phyloP scores from a whole-genome alignment of 257 asterid genomes.

The Thymus quinquecostatus region DNA sequence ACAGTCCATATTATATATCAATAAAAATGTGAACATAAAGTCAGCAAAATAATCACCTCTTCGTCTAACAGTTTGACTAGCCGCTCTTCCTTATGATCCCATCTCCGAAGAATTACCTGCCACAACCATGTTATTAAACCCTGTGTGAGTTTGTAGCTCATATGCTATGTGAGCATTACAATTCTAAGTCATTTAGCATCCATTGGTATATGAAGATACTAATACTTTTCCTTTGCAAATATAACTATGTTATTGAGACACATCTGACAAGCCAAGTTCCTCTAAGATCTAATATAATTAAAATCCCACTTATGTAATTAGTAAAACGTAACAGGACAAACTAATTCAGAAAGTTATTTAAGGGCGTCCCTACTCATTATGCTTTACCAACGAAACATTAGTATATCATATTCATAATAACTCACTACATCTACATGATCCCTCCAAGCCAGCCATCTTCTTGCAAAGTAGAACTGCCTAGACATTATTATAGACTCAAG shows the following conservation, averaged over 20 bases:
- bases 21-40: slow-evolving; percentile 16
- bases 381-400: too few species aligned
- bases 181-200: background rate
- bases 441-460: background rate
- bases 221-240: background rate
- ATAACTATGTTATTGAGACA: background rate
- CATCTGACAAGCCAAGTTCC: background rate
- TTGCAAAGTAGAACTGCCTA: background rate
- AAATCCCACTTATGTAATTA: background rate
- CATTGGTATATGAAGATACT: background rate
- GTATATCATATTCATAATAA: too few species aligned
- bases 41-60: slow-evolving; percentile 57
- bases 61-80: slow-evolving; percentile 71
- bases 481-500: background rate
- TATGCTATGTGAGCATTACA: background rate
- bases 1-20: background rate
- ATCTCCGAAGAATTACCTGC: slow-evolving; percentile 81
- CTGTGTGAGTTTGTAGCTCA: background rate
- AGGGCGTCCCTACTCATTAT: too few species aligned
- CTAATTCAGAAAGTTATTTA: background rate
- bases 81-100: slow-evolving; percentile 76
- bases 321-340: background rate
- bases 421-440: background rate
- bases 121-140: slow-evolving; percentile 18
- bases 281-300: background rate